Conservation (phyloP, 768 basidiomycete genomes). For the Trichaptum fuscoviolaceum region DNA sequence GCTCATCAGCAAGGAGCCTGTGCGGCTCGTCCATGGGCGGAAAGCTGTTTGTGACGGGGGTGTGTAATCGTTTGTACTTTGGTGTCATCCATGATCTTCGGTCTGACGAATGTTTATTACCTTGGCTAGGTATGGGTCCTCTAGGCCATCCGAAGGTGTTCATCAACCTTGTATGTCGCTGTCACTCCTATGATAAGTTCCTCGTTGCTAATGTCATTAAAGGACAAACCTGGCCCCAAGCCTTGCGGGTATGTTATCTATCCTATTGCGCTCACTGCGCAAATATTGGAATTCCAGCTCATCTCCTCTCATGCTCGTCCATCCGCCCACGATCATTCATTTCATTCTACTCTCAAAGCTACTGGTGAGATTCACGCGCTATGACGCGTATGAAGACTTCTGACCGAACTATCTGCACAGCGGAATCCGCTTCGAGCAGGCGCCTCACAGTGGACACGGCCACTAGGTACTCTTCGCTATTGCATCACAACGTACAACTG, state of each 20-base stretch:
- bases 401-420: slow-evolving; percentile 33
- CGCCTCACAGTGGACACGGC: slow-evolving; percentile 62
- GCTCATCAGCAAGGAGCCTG: slow-evolving; percentile 79
- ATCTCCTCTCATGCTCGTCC: slow-evolving; percentile 2
- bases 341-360: slow-evolving; percentile 23
- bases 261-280: slow-evolving; percentile 10
- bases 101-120: slow-evolving; percentile 6
- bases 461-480: not conserved
- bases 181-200: not conserved
- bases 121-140: slow-evolving; percentile 73
- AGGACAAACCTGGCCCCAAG: slow-evolving; percentile 87
- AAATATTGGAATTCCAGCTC: slow-evolving; percentile 4
- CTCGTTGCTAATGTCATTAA: slow-evolving; percentile 6
- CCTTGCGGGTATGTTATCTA: slow-evolving; percentile 75
- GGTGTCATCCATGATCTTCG: slow-evolving; percentile 7
- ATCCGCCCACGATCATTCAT: slow-evolving; percentile 1
- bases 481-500: not conserved
- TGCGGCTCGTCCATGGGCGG: slow-evolving; percentile 73
- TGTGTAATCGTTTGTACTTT: slow-evolving; percentile 36
- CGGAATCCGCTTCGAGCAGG: slow-evolving; percentile 87
- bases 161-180: slow-evolving; percentile 78
- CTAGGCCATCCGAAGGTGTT: slow-evolving; percentile 96
- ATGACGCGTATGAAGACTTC: not conserved
- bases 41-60: slow-evolving; percentile 95
- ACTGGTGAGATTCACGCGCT: slow-evolving; percentile 26